Evolutionary conservation across 2,329 filamentous ascomycete genomes (phyloP), one percentile per base, ranked within the genome.

Genomic region (Colletotrichum musae): DNA sequence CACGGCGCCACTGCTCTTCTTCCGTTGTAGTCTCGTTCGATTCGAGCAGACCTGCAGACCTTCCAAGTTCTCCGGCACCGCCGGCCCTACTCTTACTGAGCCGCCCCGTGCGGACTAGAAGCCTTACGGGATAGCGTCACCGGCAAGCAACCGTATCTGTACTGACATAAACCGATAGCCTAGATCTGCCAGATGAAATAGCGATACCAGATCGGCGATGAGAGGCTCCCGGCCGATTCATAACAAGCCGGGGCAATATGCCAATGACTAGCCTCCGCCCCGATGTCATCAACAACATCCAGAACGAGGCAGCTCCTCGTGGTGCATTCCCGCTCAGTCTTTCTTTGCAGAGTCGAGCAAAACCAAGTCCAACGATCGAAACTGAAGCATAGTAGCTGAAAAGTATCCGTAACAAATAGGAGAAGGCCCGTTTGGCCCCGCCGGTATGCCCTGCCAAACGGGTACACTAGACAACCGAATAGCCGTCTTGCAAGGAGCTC

Each of bases 121-220:
- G 41, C n/a, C 52, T 66, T 53, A 7, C 28, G 6, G 39, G 10
- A 50, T 36, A 36, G 32, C n/a, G 26, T 13, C 21, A 16, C 7
- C n/a, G 43, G 50, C n/a, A 50, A 18, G 12, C 7, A 28, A 56
- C 28, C 3, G 24, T 24, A 50, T 28, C 36, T 15, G 32, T 10
- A 56, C 58, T 41, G 18, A 26, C 28, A 52, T 45, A 43, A 4
- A 57, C 50, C 24, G 41, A 57, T 56, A 21, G 16, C 26, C 43
- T 43, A 32, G 26, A 26, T 32, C 43, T 32, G 21, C 18, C 16
- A 28, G 24, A 28, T 51, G 36, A 51, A 12, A 67, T 36, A 26
- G 26, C 51, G 50, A 60, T 52, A 26, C 28, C 13, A 65, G 61
- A 69, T 69, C 62, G 56, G 10, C 56, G 66, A 69, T 66, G 54